phyloP scores from a whole-genome alignment of 2,329 filamentous ascomycete species.

The Periconia sp. region DNA sequence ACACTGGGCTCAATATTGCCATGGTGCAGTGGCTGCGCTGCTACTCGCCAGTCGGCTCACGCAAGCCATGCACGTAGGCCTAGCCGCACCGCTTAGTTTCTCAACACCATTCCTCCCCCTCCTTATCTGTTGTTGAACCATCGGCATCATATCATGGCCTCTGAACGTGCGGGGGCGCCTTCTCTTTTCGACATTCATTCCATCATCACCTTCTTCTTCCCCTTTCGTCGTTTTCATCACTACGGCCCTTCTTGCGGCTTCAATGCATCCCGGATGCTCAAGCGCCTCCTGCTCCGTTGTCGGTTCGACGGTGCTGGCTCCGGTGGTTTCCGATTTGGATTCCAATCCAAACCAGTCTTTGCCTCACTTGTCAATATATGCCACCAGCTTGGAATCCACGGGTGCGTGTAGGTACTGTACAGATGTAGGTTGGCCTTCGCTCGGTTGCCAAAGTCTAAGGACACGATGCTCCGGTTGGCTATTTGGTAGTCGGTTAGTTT shows the following conservation, averaged over 20 bases:
- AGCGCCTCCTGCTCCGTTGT: no score
- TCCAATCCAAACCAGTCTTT: no score
- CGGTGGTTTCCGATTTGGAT: not conserved
- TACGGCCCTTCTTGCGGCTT: not conserved
- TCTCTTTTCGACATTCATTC: not conserved
- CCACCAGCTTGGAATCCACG: no score
- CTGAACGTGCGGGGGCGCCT: not conserved
- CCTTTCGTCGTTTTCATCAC: not conserved
- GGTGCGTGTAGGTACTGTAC: no score
- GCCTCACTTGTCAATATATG: no score
- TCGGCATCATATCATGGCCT: not conserved
- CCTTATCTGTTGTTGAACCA: not conserved
- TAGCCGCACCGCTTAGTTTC: conserved; percentile 23
- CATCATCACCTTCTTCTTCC: not conserved
- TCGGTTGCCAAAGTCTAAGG: no score
- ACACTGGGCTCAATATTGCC: not conserved
- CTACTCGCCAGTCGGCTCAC: conserved; percentile 8
- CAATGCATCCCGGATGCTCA: no score
- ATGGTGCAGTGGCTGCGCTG: not conserved
- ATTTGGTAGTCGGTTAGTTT: no score
- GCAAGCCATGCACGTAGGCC: conserved; percentile 13
- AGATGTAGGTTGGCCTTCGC: no score
- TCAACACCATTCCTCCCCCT: conserved; percentile 24
- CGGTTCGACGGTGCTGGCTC: not conserved
- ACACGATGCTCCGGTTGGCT: no score